Percentiles rank a stretch among this genome's conserved stretches.
phyloP scores from a whole-genome alignment of 352 stramenopile genomes.

The Pythium sukuiense region DNA sequence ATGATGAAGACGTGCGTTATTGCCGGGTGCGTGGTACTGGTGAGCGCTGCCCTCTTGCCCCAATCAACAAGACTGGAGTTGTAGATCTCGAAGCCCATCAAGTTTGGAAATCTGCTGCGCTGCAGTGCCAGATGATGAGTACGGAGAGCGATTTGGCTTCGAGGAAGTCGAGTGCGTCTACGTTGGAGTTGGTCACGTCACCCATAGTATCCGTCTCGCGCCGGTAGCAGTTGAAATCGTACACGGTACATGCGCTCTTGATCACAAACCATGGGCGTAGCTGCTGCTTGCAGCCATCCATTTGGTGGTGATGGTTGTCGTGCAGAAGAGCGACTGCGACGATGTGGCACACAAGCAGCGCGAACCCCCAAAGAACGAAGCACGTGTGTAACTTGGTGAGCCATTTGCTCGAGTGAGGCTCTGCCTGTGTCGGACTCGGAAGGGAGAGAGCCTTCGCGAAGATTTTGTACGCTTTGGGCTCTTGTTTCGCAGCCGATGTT shows the following conservation, averaged over 20 bases:
- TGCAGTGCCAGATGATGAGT: conserved; percentile 16
- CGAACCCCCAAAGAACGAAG: not conserved
- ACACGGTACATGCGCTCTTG: conserved; percentile 15
- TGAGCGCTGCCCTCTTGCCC: conserved; percentile 5
- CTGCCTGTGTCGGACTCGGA: not conserved
- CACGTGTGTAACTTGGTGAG: not conserved
- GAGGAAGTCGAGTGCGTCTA: conserved; percentile 6
- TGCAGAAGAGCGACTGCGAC: not conserved
- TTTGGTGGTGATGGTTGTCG: conserved; percentile 7
- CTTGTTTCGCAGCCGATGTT: not conserved
- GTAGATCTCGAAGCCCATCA: conserved; percentile 19
- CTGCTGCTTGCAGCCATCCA: conserved; percentile 18
- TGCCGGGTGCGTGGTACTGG: not conserved
- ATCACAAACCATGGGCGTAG: conserved; percentile 19
- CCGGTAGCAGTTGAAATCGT: conserved; percentile 24
- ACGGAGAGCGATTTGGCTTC: not conserved
- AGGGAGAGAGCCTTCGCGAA: not conserved
- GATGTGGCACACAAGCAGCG: conserved; percentile 5
- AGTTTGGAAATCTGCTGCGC: not conserved
- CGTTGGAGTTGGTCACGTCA: not conserved
- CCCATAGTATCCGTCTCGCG: conserved; percentile 2
- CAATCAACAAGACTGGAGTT: conserved; percentile 19
- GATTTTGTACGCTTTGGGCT: not conserved
- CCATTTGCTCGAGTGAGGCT: not conserved
- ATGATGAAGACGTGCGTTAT: conserved; percentile 20